A percentile compares a stretch with the other conserved stretches of the same genome.
Evolutionary conservation across 1,284 basidiomycete genomes (phyloP).

Genomic region (Fistulinella staudtii): DNA sequence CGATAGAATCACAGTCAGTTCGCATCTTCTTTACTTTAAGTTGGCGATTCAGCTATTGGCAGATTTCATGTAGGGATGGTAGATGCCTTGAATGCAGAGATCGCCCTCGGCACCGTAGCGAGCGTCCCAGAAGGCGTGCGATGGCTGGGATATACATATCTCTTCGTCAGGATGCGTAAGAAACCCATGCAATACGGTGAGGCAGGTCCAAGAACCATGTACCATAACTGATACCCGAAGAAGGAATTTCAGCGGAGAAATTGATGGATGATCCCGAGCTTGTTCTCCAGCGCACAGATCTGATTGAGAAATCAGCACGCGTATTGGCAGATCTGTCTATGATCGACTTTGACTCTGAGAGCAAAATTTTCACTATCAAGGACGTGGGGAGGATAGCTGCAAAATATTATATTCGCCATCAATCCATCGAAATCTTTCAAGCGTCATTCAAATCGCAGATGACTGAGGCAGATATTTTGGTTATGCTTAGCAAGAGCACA

Average conservation of each 20-base stretch:
- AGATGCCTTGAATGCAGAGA: conserved; percentile 94
- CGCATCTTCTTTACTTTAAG: background rate
- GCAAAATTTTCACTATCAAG: conserved; percentile 67
- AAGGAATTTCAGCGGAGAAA: conserved; percentile 79
- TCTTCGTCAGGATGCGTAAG: conserved; percentile 93
- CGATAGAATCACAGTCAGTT: conserved; percentile 91
- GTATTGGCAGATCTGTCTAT: conserved; percentile 77
- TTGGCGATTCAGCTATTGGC: conserved; percentile 12
- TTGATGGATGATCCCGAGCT: conserved; percentile 77
- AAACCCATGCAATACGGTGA: conserved; percentile 90
- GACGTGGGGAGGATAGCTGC: conserved; percentile 94
- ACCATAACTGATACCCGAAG: conserved; percentile 1
- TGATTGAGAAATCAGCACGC: conserved; percentile 70
- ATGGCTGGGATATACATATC: conserved; percentile 98
- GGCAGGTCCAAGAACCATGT: conserved; percentile 13
- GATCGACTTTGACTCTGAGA: conserved; percentile 76
- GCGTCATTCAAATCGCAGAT: conserved; percentile 77
- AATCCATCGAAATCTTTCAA: conserved; percentile 83
- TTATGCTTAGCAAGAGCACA: conserved; percentile 84
- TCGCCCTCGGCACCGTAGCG: conserved; percentile 91
- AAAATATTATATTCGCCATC: conserved; percentile 90
- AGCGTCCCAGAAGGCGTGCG: conserved; percentile 85
- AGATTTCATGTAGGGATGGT: conserved; percentile 87
- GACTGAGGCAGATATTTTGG: conserved; percentile 92
- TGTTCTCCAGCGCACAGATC: conserved; percentile 67